These are phyloP conservation scores for Cronartium quercuum DNA, from an alignment of 1,284 basidiomycete species.

Conservation along the genomic window DNA sequence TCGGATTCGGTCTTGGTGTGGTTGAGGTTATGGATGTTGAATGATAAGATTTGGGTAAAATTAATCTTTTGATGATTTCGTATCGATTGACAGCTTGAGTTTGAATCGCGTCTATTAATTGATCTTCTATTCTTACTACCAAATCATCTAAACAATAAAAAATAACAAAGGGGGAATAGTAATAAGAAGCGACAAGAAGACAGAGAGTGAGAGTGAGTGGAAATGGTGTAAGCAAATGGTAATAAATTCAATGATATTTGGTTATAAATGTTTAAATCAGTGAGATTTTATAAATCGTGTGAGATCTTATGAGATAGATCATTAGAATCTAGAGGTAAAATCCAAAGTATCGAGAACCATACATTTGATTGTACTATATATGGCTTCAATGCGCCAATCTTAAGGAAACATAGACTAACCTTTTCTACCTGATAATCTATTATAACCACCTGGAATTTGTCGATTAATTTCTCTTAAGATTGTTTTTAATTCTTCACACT, in stretches of 20 bases:
- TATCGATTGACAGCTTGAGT: not conserved
- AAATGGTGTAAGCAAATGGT: not conserved
- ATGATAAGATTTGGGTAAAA: not conserved
- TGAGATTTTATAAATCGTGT: not conserved
- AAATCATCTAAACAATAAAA: not conserved
- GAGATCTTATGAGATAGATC: too few species aligned
- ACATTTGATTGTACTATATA: not conserved
- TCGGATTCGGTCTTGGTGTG: not conserved
- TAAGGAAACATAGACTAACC: not conserved
- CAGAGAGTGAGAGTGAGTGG: not conserved
- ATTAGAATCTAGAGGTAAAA: not conserved
- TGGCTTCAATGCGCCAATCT: not conserved
- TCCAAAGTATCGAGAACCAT: not conserved
- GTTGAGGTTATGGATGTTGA: not conserved
- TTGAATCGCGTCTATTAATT: not conserved
- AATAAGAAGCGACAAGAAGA: not conserved
- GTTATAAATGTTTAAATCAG: not conserved
- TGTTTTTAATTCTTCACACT: constrained; percentile 16
- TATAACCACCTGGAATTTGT: not conserved
- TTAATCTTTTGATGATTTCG: constrained; percentile 5
- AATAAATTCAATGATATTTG: not conserved
- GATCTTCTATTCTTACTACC: not conserved
- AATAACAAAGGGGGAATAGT: not conserved
- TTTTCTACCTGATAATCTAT: constrained; percentile 22
- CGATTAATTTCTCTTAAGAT: constrained; percentile 26